Evolutionary conservation across 805 yeast genomes (phyloP), one percentile per base, ranked within the genome.

Genomic region (Hanseniaspora thailandica): DNA sequence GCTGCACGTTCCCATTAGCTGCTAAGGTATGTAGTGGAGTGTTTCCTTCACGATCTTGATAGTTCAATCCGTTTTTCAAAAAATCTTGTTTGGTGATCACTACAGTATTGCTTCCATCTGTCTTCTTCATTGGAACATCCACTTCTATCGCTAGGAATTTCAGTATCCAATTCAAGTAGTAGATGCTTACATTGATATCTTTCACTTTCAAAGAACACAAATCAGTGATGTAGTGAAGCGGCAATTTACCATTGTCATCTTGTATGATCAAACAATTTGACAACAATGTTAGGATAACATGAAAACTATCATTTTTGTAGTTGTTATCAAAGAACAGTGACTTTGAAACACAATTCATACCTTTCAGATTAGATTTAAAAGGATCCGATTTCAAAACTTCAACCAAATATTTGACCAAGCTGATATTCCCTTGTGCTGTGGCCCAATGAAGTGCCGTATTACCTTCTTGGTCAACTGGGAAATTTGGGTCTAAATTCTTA

Each of bases 361-460:
- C 93, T 44, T 73, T 69, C 52, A 71, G 68, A 55, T 77, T 79
- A 47, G 74, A 68, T 13, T 69, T 65, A 25, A 76, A 57, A 3
- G 84, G 82, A 60, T 81, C 80, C 2, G 86, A 85, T 25, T 82
- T 79, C 55, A 80, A 73, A 4, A 76, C 69, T 5, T 69, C 65
- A 20, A 83, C 59, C 28, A 84, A 62, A 28, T 79, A 69, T 57
- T 79, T 80, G 17, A 82, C 74, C 56, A 84, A 70, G 6, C 75
- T 72, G n/a, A 75, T 62, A 55, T 81, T 77, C 1, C 86, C 90
- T 80, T 85, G 76, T 0, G 93, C 82, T 30, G 86, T 75, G 0
- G 94, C 93, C 95, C 95, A 85, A 64, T 85, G 95, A 52, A 85
- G 71, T 1, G 88, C 78, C 0, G 89, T 81, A 61, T 85, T 88